Evolutionary conservation across 768 basidiomycete species (phyloP).

Genomic region (Lentinula guzmanii): DNA sequence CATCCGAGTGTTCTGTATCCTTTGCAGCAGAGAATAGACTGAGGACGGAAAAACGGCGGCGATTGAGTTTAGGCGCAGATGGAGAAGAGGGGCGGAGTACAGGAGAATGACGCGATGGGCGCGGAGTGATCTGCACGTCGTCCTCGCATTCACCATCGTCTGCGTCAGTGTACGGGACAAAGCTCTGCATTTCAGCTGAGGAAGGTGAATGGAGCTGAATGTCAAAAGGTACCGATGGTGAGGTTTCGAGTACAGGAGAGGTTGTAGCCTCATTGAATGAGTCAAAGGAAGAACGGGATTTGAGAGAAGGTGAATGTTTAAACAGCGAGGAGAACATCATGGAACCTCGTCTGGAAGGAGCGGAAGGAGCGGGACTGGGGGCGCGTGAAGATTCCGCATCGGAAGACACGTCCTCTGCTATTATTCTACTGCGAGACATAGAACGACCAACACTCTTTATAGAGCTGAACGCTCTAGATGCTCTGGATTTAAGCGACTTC

Average conservation of each 20-base stretch:
- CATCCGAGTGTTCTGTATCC: neutral
- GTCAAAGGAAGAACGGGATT: slow-evolving; percentile 7
- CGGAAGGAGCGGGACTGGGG: slow-evolving; percentile 28
- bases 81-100: slow-evolving; percentile 8
- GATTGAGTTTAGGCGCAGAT: slow-evolving; percentile 15
- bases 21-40: slow-evolving; percentile 22
- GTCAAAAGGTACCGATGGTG: neutral
- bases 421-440: slow-evolving; percentile 20
- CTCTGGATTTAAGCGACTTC: slow-evolving; percentile 39
- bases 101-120: slow-evolving; percentile 13
- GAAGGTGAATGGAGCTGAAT: slow-evolving; percentile 20
- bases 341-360: slow-evolving; percentile 32
- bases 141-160: slow-evolving; percentile 12
- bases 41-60: slow-evolving; percentile 27
- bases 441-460: slow-evolving; percentile 35
- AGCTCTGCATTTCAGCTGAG: slow-evolving; percentile 25
- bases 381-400: slow-evolving; percentile 20
- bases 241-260: neutral
- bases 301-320: neutral
- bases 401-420: slow-evolving; percentile 26
- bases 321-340: slow-evolving; percentile 6
- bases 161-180: slow-evolving; percentile 17
- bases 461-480: slow-evolving; percentile 40
- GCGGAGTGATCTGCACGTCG: slow-evolving; percentile 8
- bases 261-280: neutral